A percentile compares a stretch with the other conserved stretches of the same genome.
Conservation (phyloP, 257 asterid genomes). For the Solanum pinnatisectum region DNA sequence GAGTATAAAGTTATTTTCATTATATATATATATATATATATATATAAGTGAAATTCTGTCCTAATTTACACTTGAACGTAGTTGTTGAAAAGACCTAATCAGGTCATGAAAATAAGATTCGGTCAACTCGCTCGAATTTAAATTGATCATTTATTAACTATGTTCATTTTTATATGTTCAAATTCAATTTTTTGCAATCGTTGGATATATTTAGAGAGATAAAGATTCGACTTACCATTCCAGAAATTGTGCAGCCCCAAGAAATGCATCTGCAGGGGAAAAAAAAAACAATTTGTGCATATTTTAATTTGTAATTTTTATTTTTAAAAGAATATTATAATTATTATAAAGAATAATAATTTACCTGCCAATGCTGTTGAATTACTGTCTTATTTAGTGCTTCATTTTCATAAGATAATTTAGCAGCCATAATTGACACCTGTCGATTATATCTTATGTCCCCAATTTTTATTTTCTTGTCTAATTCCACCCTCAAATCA, state of each 20-base stretch:
- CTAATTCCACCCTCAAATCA: conserved; percentile 38
- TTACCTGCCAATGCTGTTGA: conserved; percentile 44
- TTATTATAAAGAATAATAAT: neutral
- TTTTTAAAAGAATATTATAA: neutral
- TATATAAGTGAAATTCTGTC: neutral
- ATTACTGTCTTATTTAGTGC: conserved; percentile 22
- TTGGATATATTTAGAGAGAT: too few relatives aligned
- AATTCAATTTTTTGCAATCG: accelerated
- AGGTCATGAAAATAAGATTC: neutral
- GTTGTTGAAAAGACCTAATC: too few relatives aligned
- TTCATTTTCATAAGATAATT: conserved; percentile 53
- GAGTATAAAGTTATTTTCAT: neutral
- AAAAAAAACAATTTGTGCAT: neutral
- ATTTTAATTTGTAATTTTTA: neutral
- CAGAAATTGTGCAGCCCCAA: conserved; percentile 42
- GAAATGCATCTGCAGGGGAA: conserved; percentile 46
- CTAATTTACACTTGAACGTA: neutral
- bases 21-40: neutral
- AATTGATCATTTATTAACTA: neutral
- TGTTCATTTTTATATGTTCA: accelerated
- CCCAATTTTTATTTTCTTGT: neutral
- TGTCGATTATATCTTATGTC: conserved; percentile 17
- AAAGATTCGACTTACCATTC: conserved; percentile 27
- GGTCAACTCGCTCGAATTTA: neutral
- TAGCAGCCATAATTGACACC: conserved; percentile 53